Conservation (phyloP, 495 filamentous ascomycete genomes). For the Chaetomium fimeti region DNA sequence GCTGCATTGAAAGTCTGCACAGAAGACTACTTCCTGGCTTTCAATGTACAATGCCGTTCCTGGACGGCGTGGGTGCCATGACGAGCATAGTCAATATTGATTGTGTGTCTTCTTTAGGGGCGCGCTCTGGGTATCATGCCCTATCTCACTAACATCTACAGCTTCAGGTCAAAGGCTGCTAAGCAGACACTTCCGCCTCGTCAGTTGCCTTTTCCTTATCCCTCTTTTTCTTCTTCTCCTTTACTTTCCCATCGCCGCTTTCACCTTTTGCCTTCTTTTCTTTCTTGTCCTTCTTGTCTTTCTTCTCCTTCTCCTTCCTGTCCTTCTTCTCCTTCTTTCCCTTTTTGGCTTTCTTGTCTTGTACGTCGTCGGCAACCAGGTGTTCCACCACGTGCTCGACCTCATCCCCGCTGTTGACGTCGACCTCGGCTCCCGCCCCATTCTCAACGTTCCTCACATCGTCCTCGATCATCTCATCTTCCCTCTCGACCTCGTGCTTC, state of each 20-base stretch:
- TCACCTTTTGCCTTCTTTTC: slow-evolving; percentile 9
- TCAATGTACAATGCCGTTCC: background rate
- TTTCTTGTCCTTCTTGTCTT: slow-evolving; percentile 9
- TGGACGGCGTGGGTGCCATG: background rate
- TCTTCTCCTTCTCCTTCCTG: slow-evolving; percentile 16
- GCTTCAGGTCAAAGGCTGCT: background rate
- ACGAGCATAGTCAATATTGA: background rate
- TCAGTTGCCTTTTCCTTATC: background rate
- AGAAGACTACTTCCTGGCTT: no score
- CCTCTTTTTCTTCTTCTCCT: slow-evolving; percentile 7
- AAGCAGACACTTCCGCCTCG: slow-evolving; percentile 3
- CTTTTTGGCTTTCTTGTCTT: background rate
- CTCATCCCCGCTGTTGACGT: background rate
- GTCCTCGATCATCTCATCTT: background rate
- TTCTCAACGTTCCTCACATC: background rate
- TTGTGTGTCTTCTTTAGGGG: background rate
- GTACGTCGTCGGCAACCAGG: no score
- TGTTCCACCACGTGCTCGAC: no score
- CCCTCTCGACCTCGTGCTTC: slow-evolving; percentile 3
- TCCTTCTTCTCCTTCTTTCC: slow-evolving; percentile 16
- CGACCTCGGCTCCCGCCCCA: background rate
- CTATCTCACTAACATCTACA: background rate
- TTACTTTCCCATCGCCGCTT: background rate
- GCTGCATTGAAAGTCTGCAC: no score
- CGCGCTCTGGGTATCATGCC: slow-evolving; percentile 20